Percentiles rank a stretch among this genome's conserved stretches.
phyloP scores from a whole-genome alignment of 441 rosid species.

The Euphorbia celastroides region DNA sequence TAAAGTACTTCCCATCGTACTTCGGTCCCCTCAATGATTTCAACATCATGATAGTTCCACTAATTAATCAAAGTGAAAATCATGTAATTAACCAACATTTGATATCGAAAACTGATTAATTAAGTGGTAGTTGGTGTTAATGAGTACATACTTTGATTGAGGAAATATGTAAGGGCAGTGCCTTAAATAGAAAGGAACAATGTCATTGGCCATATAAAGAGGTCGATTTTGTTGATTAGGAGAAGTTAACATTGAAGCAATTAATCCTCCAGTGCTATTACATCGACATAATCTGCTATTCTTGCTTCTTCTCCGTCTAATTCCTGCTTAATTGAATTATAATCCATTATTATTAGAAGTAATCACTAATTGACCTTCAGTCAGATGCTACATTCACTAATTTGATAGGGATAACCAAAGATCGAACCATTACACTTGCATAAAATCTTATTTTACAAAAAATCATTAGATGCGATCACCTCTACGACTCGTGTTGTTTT shows the following conservation, averaged over 20 bases:
- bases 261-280: conserved; percentile 51
- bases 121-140: background rate
- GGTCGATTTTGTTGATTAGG: conserved; percentile 48
- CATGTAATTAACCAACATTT: background rate
- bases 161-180: conserved; percentile 26
- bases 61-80: background rate
- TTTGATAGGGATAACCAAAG: no score
- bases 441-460: no score
- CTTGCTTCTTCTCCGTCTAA: conserved; percentile 55
- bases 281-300: conserved; percentile 55
- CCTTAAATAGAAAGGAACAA: conserved; percentile 20
- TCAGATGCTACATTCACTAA: no score
- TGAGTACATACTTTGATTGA: conserved; percentile 13
- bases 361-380: no score
- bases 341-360: no score
- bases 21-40: conserved; percentile 20
- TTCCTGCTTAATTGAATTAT: no score
- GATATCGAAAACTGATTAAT: background rate
- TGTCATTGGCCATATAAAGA: conserved; percentile 31
- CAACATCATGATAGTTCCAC: background rate
- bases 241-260: conserved; percentile 50
- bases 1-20: conserved; percentile 14
- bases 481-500: no score
- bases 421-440: no score
- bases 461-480: no score